phyloP scores from a whole-genome alignment of 2,329 filamentous ascomycete genomes.

The Colletotrichum sp. region DNA sequence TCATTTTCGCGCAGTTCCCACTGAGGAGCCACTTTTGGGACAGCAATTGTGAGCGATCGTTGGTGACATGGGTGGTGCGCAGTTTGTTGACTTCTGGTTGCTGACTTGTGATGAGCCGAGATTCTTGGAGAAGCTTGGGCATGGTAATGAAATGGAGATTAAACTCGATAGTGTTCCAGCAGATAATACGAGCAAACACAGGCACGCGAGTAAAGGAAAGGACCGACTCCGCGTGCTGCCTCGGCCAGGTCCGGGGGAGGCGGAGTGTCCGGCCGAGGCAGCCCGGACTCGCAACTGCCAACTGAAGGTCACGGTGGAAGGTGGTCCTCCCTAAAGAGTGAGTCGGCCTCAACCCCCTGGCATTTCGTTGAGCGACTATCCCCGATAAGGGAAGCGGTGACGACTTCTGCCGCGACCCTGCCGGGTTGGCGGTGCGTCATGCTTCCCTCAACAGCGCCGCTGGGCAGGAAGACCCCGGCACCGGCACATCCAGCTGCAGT shows the following conservation, averaged over 20 bases:
- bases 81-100: constrained; percentile 1
- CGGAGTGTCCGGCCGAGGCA: constrained; percentile 19
- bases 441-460: constrained; percentile 17
- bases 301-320: neutral
- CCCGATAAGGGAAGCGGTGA: constrained; percentile 1
- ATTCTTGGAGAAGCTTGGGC: neutral
- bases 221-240: neutral
- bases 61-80: neutral
- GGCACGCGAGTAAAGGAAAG: neutral
- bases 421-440: constrained; percentile 17
- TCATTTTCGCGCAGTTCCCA: neutral
- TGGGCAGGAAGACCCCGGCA: constrained; percentile 3
- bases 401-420: neutral
- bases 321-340: neutral
- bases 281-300: neutral
- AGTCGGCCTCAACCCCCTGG: constrained; percentile 22
- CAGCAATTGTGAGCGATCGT: neutral
- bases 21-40: neutral
- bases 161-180: neutral
- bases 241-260: constrained; percentile 6
- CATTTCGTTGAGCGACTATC: constrained; percentile 23
- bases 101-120: neutral
- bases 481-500: neutral
- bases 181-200: neutral
- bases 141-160: neutral